phyloP scores from a whole-genome alignment of 83 land plant species.

The Picea abies region DNA sequence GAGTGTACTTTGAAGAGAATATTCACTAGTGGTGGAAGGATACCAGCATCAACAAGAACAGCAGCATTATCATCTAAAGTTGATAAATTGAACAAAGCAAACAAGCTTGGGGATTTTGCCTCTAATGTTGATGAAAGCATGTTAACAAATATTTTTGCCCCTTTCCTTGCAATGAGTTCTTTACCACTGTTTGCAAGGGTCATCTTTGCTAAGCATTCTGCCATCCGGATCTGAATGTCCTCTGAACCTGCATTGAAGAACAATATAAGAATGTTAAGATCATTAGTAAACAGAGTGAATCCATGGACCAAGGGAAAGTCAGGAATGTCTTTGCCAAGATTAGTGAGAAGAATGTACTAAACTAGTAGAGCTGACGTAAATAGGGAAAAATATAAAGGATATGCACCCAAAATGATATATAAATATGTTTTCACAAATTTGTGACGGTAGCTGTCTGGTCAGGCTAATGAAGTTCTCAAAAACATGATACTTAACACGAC shows the following conservation, averaged over 20 bases:
- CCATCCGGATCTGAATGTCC: constrained; percentile 46
- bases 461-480: neutral
- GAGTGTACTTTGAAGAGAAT: constrained; percentile 34
- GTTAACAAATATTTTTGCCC: constrained; percentile 39
- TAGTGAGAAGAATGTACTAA: neutral
- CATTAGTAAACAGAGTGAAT: neutral
- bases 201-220: constrained; percentile 39
- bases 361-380: neutral
- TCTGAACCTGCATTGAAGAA: constrained; percentile 43
- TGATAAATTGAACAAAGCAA: constrained; percentile 56
- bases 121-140: constrained; percentile 40
- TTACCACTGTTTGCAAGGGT: constrained; percentile 51
- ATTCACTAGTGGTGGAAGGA: constrained; percentile 37
- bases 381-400: neutral
- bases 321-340: neutral
- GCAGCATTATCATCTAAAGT: constrained; percentile 49
- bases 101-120: constrained; percentile 38
- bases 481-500: no score
- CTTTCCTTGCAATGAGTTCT: constrained; percentile 46
- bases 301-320: neutral
- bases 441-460: neutral
- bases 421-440: neutral
- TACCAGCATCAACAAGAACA: constrained; percentile 52
- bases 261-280: neutral
- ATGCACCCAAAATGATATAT: neutral